Evolutionary conservation across 2,329 filamentous ascomycete genomes (phyloP).

Genomic region (Alternaria atra): DNA sequence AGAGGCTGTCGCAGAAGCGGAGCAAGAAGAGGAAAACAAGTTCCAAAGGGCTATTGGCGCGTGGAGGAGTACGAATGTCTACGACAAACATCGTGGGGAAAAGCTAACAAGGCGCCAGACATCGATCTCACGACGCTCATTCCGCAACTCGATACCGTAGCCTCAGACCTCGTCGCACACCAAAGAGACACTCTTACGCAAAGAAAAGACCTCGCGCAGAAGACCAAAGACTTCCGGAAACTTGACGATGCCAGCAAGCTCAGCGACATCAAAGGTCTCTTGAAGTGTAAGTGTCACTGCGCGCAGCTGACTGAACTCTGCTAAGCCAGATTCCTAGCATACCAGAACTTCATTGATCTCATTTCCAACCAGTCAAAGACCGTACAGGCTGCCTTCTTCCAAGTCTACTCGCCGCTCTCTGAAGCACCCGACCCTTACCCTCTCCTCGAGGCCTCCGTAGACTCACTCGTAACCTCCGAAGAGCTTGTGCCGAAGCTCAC

Average conservation of each 20-base stretch:
- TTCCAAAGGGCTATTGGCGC: conserved; percentile 96
- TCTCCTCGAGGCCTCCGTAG: conserved; percentile 92
- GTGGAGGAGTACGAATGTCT: conserved; percentile 79
- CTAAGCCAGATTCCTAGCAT: conserved; percentile 67
- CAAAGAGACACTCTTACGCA: conserved; percentile 96
- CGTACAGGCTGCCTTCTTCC: conserved; percentile 90
- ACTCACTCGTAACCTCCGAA: conserved; percentile 89
- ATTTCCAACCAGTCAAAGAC: conserved; percentile 95
- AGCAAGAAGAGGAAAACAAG: conserved; percentile 74
- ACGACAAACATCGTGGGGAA: neutral
- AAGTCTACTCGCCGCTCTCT: conserved; percentile 90
- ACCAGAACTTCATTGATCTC: conserved; percentile 96
- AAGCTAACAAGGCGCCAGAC: conserved; percentile 61
- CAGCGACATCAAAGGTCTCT: conserved; percentile 83
- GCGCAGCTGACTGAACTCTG: neutral
- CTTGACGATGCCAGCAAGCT: conserved; percentile 89
- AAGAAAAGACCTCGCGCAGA: conserved; percentile 96
- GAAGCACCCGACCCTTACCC: conserved; percentile 98
- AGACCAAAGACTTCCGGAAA: conserved; percentile 97
- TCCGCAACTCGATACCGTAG: conserved; percentile 86
- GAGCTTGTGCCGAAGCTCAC: conserved; percentile 90
- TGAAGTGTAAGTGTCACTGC: conserved; percentile 71
- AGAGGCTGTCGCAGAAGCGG: conserved; percentile 16
- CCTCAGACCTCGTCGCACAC: conserved; percentile 92
- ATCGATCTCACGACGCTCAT: conserved; percentile 88